Evolutionary conservation across 129 eudicot genomes (phyloP).

Genomic region (Helianthus tuberosus): DNA sequence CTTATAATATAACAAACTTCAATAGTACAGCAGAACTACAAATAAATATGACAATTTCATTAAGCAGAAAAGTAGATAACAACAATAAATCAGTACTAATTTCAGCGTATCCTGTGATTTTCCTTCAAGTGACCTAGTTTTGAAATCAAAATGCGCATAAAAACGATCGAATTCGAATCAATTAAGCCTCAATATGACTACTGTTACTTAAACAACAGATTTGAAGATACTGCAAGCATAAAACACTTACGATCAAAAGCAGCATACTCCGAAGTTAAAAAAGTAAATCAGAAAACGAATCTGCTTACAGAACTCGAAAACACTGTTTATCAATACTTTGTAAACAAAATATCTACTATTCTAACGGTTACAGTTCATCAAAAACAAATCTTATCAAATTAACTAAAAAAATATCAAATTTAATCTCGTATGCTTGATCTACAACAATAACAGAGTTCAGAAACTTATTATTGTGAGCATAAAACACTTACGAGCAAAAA

Average conservation of each 20-base stretch:
- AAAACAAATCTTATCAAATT: constrained; percentile 14
- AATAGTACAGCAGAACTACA: neutral
- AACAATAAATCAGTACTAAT: neutral
- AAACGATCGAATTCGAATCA: constrained; percentile 18
- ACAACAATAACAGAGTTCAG: neutral
- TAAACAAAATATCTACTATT: neutral
- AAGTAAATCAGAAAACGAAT: constrained; percentile 10
- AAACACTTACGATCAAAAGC: constrained; percentile 1
- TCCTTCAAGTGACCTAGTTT: neutral
- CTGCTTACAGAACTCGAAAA: neutral
- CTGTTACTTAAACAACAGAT: constrained; percentile 10
- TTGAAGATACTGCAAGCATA: neutral
- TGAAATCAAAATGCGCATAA: neutral
- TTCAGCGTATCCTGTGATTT: neutral
- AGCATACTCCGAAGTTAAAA: constrained; percentile 8
- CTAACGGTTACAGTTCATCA: neutral
- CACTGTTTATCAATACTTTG: neutral
- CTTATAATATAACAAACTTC: constrained; percentile 2
- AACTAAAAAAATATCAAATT: constrained; percentile 8
- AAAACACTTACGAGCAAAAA: constrained; percentile 9
- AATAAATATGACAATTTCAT: neutral
- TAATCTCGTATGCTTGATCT: neutral
- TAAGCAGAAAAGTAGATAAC: neutral
- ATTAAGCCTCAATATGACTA: neutral
- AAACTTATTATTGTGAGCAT: neutral